Evolutionary conservation across 805 yeast species (phyloP).

Genomic region (Candida pseudofarinosa): DNA sequence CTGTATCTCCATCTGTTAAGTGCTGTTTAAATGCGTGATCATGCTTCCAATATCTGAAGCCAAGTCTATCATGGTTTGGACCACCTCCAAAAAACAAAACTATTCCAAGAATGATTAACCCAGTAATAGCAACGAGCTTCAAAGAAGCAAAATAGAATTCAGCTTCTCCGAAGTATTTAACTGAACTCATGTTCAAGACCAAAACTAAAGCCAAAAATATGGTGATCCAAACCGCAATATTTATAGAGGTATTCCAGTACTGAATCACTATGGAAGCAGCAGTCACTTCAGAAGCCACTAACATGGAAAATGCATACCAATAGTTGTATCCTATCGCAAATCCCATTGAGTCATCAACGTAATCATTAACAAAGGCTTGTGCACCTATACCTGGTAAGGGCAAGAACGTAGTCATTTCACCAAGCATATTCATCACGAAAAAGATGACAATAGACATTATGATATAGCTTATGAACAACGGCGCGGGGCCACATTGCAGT

Average conservation of each 20-base stretch:
- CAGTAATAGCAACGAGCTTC: constrained; percentile 28
- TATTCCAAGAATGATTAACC: constrained; percentile 29
- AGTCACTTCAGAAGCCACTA: constrained; percentile 33
- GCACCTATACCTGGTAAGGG: constrained; percentile 35
- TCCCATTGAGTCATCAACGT: constrained; percentile 26
- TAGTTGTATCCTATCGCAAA: constrained; percentile 33
- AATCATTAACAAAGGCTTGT: constrained; percentile 26
- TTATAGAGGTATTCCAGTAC: constrained; percentile 27
- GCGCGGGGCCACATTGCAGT: constrained; percentile 60
- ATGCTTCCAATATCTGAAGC: constrained; percentile 42
- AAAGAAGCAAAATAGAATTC: constrained; percentile 33
- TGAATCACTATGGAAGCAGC: constrained; percentile 32
- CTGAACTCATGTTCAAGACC: constrained; percentile 25
- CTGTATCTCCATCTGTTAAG: constrained; percentile 49
- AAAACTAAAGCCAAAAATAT: constrained; percentile 25
- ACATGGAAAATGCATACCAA: constrained; percentile 30
- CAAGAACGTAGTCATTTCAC: constrained; percentile 30
- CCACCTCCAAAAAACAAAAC: constrained; percentile 38
- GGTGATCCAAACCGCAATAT: constrained; percentile 38
- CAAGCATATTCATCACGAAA: constrained; percentile 29
- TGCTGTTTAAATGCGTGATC: constrained; percentile 39
- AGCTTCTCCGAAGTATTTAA: constrained; percentile 32
- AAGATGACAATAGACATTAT: constrained; percentile 22
- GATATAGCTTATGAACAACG: constrained; percentile 42
- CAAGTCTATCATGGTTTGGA: constrained; percentile 37